Base-by-base conservation (phyloP, 2,329 filamentous ascomycete species). In the Rhynchosporium agropyri region DNA sequence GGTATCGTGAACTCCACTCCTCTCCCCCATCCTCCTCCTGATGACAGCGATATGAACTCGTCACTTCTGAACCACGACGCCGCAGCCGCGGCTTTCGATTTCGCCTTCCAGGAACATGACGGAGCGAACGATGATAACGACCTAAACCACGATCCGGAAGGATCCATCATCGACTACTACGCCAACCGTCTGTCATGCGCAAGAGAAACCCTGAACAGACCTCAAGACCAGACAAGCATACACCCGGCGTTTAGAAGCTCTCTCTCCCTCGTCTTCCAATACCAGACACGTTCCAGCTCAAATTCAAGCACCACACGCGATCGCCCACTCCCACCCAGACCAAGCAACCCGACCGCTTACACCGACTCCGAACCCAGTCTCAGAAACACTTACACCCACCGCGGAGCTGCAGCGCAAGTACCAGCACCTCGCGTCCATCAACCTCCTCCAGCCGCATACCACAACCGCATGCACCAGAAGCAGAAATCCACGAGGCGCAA, bases 101-200 rank as follows among this genome's bases (percentile, higher is more conserved):
- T 36, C 40, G 12, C 3, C 42, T 10, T n/a, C 10, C 13, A 63
- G 10, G 63, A 64, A 8, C 26, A 26, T 26, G 26, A 59, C 6
- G 46, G 53, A 7, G 58, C 51, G 20, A 48, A 36, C 29, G 40
- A 62, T 36, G 60, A 69, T 40, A 8, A 43, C 12, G 43, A 48
- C 10, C 33, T 40, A 4, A 46, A 60, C 2, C 36, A 43, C 33
- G 61, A 70, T 29, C 58, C 67, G 10, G 69, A 69, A 55, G 60
- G 58, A 20, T 64, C 63, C 6, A 66, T 70, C 53, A 63, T 71
- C 5, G 66, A 69, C 29, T 57, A 42, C 45, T 62, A 48, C 45
- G 45, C 60, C 5, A 7, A 10, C 9, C 51, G 45, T 15, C 26
- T 49, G 10, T 56, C 31, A 13, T 50, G 26, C 7, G 29, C 15